Evolutionary conservation across 768 basidiomycete species (phyloP), one percentile per base, ranked within the genome.

Genomic region (Mrakia gelida): DNA sequence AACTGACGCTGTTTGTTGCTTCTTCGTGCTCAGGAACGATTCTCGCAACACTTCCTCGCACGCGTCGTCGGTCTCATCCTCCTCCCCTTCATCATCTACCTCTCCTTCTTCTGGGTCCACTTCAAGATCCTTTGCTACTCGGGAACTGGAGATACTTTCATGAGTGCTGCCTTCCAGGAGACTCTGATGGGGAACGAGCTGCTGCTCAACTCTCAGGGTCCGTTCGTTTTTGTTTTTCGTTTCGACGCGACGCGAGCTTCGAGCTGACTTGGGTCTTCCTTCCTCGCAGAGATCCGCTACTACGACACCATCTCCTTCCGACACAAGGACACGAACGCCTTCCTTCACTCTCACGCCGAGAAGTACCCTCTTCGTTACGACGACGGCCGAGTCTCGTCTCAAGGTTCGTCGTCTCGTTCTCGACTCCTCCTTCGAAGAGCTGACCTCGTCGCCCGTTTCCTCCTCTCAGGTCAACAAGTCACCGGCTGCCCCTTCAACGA

Each of bases 81-180:
- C 21, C 86, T 96, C n/a, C 97, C 97, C 6, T 89, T 95, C 81
- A 85, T 92, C 76, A 88, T 98, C 71, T 99, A 99, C 84, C 89
- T 98, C 3, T 91, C 91, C 23, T 94, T 96, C 88, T 99, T 99
- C 88, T 99, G 92, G 85, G 85, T 97, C 34, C 97, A 99, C 84
- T 96, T 99, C 82, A 87, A 91, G 38, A 87, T 98, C 80, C 90
- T 98, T 80, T 92, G 87, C 11, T 88, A 91, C 80, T 95, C 95
- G 16, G 97, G 97, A 34, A 89, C 95, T 45, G 97, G 97, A 8
- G 97, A 98, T 82, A 87, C 88, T 56, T 99, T 98, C 87, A 98
- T 98, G 97, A 94, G 92, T 83, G 95, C 97, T 9, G 91, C 90
- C 7, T 99, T 99, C 89, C 97, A 99, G 85, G 95, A 98, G 86